phyloP scores from a whole-genome alignment of 2,329 filamentous ascomycete species.

The Neofusicoccum laricinum region DNA sequence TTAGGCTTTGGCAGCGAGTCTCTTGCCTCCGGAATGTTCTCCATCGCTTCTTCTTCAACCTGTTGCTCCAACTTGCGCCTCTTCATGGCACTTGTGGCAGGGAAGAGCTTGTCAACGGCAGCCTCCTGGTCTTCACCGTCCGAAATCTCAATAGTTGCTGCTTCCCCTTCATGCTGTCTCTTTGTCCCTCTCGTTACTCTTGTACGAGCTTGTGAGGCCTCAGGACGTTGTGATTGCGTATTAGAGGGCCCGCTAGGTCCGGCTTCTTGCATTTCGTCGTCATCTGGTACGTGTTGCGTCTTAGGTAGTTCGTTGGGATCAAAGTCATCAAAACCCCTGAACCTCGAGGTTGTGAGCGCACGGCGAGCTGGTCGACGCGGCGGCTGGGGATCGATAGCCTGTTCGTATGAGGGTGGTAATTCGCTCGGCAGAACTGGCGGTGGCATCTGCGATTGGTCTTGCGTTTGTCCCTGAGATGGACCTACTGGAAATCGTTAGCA shows the following conservation, averaged over 20 bases:
- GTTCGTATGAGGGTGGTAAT: too few relatives aligned
- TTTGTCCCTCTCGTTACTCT: background rate
- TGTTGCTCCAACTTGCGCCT: slow-evolving; percentile 54
- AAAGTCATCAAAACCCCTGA: slow-evolving; percentile 72
- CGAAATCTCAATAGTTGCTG: background rate
- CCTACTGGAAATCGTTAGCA: background rate
- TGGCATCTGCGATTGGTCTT: background rate
- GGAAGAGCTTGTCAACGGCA: slow-evolving; percentile 53
- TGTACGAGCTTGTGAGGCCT: background rate
- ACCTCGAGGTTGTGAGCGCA: slow-evolving; percentile 48
- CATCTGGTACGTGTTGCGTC: background rate
- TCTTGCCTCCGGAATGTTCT: slow-evolving; percentile 12
- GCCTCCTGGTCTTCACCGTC: slow-evolving; percentile 57
- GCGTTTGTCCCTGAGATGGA: background rate
- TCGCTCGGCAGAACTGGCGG: background rate
- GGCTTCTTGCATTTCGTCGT: background rate
- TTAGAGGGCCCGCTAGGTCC: background rate
- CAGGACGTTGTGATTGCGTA: background rate
- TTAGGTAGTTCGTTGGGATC: slow-evolving; percentile 25
- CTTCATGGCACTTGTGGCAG: slow-evolving; percentile 75
- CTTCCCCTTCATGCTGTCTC: background rate
- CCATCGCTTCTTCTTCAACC: background rate
- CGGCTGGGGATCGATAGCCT: background rate
- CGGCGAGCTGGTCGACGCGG: slow-evolving; percentile 19
- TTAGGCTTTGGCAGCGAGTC: slow-evolving; percentile 36